These are phyloP conservation scores for Botrytis paeoniae DNA, from an alignment of 2,329 filamentous ascomycete species.

Conservation along the genomic window DNA sequence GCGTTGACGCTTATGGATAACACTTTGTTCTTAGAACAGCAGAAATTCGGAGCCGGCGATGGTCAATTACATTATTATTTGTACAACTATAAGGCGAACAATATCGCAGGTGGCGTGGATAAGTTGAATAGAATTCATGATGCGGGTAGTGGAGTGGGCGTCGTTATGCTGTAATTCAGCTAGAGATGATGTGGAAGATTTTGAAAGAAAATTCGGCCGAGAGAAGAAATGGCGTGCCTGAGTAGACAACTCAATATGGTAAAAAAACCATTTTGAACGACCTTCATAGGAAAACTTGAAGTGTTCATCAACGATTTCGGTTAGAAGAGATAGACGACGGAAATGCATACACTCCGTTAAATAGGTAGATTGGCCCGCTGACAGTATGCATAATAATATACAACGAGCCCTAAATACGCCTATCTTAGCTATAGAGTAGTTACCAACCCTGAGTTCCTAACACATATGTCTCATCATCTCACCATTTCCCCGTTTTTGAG, in stretches of 20 bases:
- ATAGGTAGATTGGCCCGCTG: background rate
- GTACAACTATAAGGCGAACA: conserved; percentile 90
- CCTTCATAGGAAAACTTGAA: background rate
- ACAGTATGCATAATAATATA: background rate
- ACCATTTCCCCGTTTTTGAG: background rate
- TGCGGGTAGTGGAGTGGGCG: conserved; percentile 79
- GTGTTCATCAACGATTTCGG: background rate
- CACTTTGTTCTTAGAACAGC: conserved; percentile 84
- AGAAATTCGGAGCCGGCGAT: conserved; percentile 93
- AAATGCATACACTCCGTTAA: background rate
- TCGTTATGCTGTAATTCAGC: conserved; percentile 69
- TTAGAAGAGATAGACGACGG: background rate
- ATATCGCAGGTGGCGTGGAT: conserved; percentile 83
- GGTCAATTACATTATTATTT: conserved; percentile 95
- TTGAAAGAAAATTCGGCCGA: background rate
- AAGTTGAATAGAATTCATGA: conserved; percentile 74
- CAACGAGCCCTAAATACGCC: background rate
- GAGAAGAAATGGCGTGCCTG: background rate
- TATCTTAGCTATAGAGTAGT: background rate
- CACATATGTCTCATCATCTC: too few species aligned
- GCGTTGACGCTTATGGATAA: conserved; percentile 93
- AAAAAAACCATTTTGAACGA: background rate
- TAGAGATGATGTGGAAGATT: background rate
- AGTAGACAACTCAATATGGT: background rate
- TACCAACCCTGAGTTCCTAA: background rate